phyloP scores from a whole-genome alignment of 495 filamentous ascomycete genomes.

The Immersiella caudata region DNA sequence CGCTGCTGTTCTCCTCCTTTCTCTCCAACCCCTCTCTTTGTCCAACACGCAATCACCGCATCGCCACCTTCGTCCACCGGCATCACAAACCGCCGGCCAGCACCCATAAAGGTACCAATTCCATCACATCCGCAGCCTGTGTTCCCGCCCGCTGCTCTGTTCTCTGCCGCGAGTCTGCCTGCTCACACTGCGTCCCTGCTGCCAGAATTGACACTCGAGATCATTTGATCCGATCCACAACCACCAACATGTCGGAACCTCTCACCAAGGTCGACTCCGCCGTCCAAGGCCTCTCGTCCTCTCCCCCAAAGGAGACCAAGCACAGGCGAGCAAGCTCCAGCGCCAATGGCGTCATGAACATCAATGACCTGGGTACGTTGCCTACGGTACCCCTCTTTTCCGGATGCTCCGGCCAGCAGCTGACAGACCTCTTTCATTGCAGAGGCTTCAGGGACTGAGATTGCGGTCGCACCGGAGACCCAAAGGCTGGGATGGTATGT shows the following conservation, averaged over 20 bases:
- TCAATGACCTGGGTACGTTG: slow-evolving; percentile 79
- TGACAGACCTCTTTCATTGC: slow-evolving; percentile 19
- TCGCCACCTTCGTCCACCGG: background rate
- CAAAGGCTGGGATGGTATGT: slow-evolving; percentile 88
- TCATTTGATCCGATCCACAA: slow-evolving; percentile 18
- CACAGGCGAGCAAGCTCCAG: slow-evolving; percentile 70
- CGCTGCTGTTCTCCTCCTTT: slow-evolving; percentile 21
- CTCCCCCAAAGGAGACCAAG: slow-evolving; percentile 64
- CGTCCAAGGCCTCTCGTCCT: slow-evolving; percentile 73
- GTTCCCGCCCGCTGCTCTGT: background rate
- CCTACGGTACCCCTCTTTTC: background rate
- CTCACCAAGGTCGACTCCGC: slow-evolving; percentile 87
- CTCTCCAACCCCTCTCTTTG: slow-evolving; percentile 28
- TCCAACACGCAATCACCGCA: slow-evolving; percentile 23
- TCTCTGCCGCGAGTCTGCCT: background rate
- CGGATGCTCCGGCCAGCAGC: slow-evolving; percentile 20
- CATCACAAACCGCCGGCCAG: background rate
- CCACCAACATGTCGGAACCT: slow-evolving; percentile 63
- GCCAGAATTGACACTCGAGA: slow-evolving; percentile 6
- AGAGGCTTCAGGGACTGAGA: slow-evolving; percentile 75
- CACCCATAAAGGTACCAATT: slow-evolving; percentile 13
- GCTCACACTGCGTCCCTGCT: slow-evolving; percentile 9
- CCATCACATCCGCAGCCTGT: background rate
- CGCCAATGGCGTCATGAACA: slow-evolving; percentile 70
- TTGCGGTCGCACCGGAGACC: slow-evolving; percentile 83